Percentiles rank a stretch among this genome's conserved stretches.
Conservation (phyloP, 495 filamentous ascomycete species). For the Tuber indicum region DNA sequence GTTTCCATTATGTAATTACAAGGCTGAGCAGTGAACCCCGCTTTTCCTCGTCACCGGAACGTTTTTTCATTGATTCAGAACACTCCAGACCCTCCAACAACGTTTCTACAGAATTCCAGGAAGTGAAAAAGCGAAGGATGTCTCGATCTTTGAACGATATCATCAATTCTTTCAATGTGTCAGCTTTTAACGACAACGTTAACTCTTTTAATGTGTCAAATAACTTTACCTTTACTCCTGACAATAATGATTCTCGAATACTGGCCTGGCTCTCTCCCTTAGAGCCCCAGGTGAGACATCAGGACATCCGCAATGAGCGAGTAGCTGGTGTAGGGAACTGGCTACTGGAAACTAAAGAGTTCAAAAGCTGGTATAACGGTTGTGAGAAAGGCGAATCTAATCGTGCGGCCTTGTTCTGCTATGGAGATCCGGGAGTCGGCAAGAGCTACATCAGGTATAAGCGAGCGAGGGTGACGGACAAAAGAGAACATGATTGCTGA, state of each 20-base stretch:
- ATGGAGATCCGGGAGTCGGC: background rate
- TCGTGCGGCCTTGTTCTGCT: background rate
- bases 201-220: too few species aligned
- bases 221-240: background rate
- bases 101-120: too few species aligned
- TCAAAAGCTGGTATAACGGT: background rate
- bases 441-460: background rate
- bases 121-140: too few species aligned
- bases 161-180: too few species aligned
- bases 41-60: too few species aligned
- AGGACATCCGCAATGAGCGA: background rate
- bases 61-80: too few species aligned
- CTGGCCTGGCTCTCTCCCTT: background rate
- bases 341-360: background rate
- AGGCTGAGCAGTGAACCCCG: too few species aligned
- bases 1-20: too few species aligned
- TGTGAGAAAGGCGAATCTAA: background rate
- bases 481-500: background rate
- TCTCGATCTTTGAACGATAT: too few species aligned
- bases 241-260: background rate
- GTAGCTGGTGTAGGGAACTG: background rate
- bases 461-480: background rate
- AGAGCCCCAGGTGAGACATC: background rate
- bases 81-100: too few species aligned
- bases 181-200: too few species aligned